Base-by-base conservation (phyloP, 192 early-diverging fungal genomes). In the Rhizoclosmatium globosum region DNA sequence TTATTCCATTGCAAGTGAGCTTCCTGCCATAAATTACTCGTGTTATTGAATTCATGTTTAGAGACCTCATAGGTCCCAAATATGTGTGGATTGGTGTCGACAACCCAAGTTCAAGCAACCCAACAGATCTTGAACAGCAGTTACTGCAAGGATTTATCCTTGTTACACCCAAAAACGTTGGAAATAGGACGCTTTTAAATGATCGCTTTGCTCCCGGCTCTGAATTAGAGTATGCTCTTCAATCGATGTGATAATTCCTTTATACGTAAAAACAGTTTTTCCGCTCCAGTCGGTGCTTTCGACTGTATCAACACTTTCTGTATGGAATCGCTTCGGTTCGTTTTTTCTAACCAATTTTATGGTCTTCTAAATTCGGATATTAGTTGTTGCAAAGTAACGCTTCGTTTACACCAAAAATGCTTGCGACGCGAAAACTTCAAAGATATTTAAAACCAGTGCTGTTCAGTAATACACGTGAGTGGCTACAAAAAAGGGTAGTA, bases 251-350 rank as follows among this genome's bases (percentile, higher is more conserved):
- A 31, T 31, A 31, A 31, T 31, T 31, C 31, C 0, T 31, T 31
- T 0, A 31, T 31, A 31, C 31, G 31, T 31, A 31, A 31, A 31
- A 31, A 31, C 31, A 31, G 31, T 53, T 17, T 53, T 4, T 44
- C 66, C 9, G 3, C 44, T 44, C 58, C 42, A 41, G 72, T 74
- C 31, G 72, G 72, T 3, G 72, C 72, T n/a, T 74, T 41, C 61
- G 72, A 74, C 31, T 74, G 72, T 45, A 31, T 74, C 4, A 44
- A 74, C 6, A 74, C 72, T 4, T 44, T 74, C 4, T 57, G 17
- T 62, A 62, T 62, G 72, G 72, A 9, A 21, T 74, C 2, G 60
- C 60, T 45, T 42, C 60, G 60, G 73, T 53, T 7, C 17, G 50
- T 72, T 9, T 31, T 31, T 0, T 31, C 17, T 72, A 46, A 45